Evolutionary conservation across 2,329 filamentous ascomycete genomes (phyloP), one percentile per base, ranked within the genome.

Genomic region (Ceratocystis variospora): DNA sequence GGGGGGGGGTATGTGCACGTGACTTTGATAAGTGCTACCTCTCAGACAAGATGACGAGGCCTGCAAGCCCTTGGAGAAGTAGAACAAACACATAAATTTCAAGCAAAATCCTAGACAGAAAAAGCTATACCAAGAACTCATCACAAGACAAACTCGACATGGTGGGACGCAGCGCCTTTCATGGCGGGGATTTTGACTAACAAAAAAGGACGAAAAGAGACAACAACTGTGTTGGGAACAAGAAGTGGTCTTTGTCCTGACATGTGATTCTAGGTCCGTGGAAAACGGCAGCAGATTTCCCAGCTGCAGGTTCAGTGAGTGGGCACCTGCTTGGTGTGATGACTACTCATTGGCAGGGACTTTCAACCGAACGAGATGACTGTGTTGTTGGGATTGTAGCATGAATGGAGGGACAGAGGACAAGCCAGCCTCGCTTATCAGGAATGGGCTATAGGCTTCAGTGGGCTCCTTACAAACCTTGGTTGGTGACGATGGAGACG

Each of bases 211-310:
- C 48, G 10, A 19, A 22, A 31, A 31, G 55, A 17, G 31, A 28
- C 55, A 31, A 57, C 12, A 57, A 12, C n/a, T 31, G 19, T 57
- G 53, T 57, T 57, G 53, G 53, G 53, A 57, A 31, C 53, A 57
- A 31, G 4, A 41, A 57, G 53, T 4, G 22, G 53, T 22, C 46
- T 50, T 33, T 19, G 53, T 31, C 31, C 28, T 57, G 25, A 57
- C 53, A 57, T 57, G 53, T 57, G 53, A 57, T 57, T 33, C 53
- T 31, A 6, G 53, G 25, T 57, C 53, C 53, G 10, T 57, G 7
- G 25, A 19, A 37, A 28, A 12, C 10, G n/a, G 31, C 37, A 10
- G 53, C 17, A 59, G 53, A 25, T 59, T 25, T 19, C 6, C 5
- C 25, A 37, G 55, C n/a, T 50, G n/a, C n/a, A n/a, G 46, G 46